Conservation (phyloP, 2,329 filamentous ascomycete species). For the Claviceps sorghi region DNA sequence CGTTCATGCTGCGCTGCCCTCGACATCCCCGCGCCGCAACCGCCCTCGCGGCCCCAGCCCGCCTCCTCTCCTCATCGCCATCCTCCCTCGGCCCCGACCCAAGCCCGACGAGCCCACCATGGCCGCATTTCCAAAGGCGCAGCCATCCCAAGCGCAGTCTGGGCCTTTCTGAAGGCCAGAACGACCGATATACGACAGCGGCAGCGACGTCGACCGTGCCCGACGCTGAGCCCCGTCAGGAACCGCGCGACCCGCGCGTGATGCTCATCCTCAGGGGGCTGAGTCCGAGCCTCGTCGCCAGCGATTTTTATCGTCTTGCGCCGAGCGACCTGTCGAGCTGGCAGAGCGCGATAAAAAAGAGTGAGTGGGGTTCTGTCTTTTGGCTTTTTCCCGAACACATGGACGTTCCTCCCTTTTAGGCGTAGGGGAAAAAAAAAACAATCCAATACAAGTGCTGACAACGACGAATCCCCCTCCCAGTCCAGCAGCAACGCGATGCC, state of each 20-base stretch:
- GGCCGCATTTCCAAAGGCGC: conserved; percentile 5
- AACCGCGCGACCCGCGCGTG: conserved; percentile 4
- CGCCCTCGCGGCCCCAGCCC: conserved; percentile 8
- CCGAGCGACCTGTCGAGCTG: conserved; percentile 53
- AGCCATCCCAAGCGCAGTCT: not conserved
- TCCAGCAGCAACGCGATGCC: conserved; percentile 50
- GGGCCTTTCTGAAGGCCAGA: not conserved
- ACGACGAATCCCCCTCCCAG: conserved; percentile 13
- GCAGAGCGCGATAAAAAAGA: conserved; percentile 46
- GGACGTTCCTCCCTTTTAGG: no score
- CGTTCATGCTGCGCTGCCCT: conserved; percentile 14
- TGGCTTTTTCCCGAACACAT: not conserved
- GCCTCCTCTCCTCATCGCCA: not conserved
- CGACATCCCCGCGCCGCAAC: conserved; percentile 14
- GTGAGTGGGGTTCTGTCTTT: conserved; percentile 15
- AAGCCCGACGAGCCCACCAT: not conserved
- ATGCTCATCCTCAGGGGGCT: conserved; percentile 45
- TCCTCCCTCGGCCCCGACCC: not conserved
- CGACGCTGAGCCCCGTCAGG: not conserved
- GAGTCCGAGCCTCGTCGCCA: conserved; percentile 44
- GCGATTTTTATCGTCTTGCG: conserved; percentile 57
- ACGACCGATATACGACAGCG: not conserved
- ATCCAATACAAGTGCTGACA: not conserved
- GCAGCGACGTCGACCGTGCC: not conserved
- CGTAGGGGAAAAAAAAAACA: not conserved